Evolutionary conservation across 805 yeast species (phyloP).

Genomic region (Starmerella floris): DNA sequence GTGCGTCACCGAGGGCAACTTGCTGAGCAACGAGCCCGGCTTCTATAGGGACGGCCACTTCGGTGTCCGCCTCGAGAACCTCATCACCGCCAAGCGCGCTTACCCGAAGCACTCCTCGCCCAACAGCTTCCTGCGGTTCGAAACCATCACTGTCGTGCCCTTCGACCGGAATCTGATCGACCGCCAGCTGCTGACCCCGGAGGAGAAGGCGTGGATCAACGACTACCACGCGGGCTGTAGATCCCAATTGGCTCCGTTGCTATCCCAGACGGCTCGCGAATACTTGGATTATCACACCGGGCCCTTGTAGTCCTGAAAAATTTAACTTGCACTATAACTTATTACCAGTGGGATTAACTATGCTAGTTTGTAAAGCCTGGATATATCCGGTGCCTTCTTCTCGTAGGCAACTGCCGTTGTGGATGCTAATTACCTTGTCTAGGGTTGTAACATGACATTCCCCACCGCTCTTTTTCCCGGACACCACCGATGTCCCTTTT

Average conservation of each 20-base stretch:
- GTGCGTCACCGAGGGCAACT: slow-evolving; percentile 41
- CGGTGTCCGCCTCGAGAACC: slow-evolving; percentile 84
- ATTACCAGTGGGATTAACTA: too few relatives aligned
- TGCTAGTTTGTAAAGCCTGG: too few relatives aligned
- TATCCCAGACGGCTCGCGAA: slow-evolving; percentile 44
- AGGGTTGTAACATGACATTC: neutral
- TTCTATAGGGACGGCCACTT: slow-evolving; percentile 78
- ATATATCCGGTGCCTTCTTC: too few relatives aligned
- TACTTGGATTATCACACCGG: slow-evolving; percentile 39
- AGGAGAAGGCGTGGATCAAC: slow-evolving; percentile 60
- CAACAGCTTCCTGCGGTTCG: slow-evolving; percentile 51
- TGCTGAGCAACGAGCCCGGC: slow-evolving; percentile 89
- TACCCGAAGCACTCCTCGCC: slow-evolving; percentile 35
- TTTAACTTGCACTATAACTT: too few relatives aligned
- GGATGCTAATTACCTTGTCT: neutral
- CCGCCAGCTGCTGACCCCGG: slow-evolving; percentile 37
- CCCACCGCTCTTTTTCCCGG: too few relatives aligned
- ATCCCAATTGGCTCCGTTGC: slow-evolving; percentile 36
- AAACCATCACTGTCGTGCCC: slow-evolving; percentile 74
- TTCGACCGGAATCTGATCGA: slow-evolving; percentile 69
- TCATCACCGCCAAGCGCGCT: slow-evolving; percentile 42
- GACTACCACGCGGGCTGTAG: slow-evolving; percentile 48
- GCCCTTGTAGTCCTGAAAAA: slow-evolving; percentile 2
- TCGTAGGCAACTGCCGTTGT: too few relatives aligned
- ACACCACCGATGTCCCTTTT: neutral